Base-by-base conservation (phyloP, 2,329 filamentous ascomycete species). In the Fusarium sp. region DNA sequence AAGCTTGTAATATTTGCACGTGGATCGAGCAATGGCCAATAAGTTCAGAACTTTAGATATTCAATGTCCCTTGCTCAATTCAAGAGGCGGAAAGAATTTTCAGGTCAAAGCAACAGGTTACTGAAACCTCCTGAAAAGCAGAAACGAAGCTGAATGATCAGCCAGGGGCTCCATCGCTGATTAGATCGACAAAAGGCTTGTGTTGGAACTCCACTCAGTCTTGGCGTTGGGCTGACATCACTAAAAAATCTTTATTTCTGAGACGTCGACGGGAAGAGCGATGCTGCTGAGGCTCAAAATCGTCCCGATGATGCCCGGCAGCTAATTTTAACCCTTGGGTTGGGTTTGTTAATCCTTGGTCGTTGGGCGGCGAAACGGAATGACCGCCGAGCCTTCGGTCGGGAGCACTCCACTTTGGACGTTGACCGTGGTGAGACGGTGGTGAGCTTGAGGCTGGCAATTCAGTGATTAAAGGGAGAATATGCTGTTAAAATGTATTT, bases 291-390 rank as follows among this genome's bases (percentile, higher is more conserved):
- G 46, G 53, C 57, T 55, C 47, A 54, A 48, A 41, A 43, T 37
- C 38, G 20, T 55, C 50, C 65, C 46, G 50, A 53, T 55, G 12
- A 43, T 18, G 60, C 62, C 65, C 63, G 55, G 67, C 55, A 61
- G 24, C 57, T 64, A 64, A 68, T 70, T 61, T 65, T 29, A 33
- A 65, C 49, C 59, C 59, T 65, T 26, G 47, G 21, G 57, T 71
- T 70, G 55, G 67, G 66, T 50, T 31, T 37, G 12, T 20, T 38
- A 20, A 29, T 31, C 57, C 57, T 53, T 57, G 53, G 29, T 12
- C 8, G 28, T 70, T 69, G 66, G 68, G 68, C 63, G 68, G 58
- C 68, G 63, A 68, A 61, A 57, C 58, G 50, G 58, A 57, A 53
- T 60, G 47, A 16, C 63, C 49, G 68, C 58, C 50, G 63, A 62